These are phyloP conservation scores for Kwoniella shandongensis DNA, from an alignment of 768 basidiomycete genomes.

Conservation along the genomic window DNA sequence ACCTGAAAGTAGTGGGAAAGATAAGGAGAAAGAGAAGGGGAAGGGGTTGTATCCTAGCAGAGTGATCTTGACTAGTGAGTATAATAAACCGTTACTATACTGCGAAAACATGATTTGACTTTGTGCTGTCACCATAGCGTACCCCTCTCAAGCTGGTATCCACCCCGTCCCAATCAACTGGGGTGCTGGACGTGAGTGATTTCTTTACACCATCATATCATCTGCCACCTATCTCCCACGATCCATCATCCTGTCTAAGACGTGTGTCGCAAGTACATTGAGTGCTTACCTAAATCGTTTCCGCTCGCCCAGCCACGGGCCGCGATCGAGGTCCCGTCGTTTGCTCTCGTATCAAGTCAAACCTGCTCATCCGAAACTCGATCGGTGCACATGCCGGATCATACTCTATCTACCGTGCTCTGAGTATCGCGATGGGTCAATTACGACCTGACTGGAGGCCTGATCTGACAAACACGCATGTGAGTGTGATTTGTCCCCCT, in stretches of 20 bases:
- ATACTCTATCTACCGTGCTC: conserved; percentile 90
- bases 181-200: conserved; percentile 61
- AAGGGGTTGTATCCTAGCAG: conserved; percentile 22
- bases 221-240: not conserved
- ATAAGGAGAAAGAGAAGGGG: conserved; percentile 14
- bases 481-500: too few species aligned
- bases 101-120: too few species aligned
- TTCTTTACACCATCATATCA: not conserved
- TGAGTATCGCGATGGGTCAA: conserved; percentile 75
- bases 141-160: conserved; percentile 91
- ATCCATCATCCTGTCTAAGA: not conserved
- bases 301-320: conserved; percentile 55
- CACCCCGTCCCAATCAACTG: conserved; percentile 74
- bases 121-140: conserved; percentile 56
- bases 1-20: conserved; percentile 9
- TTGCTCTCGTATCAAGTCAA: conserved; percentile 76
- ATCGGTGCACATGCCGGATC: conserved; percentile 91
- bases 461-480: conserved; percentile 47
- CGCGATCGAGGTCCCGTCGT: conserved; percentile 77
- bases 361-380: conserved; percentile 71
- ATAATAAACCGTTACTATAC: too few species aligned
- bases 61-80: conserved; percentile 30
- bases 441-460: conserved; percentile 52
- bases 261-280: not conserved
- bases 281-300: not conserved